Evolutionary conservation across 2,329 filamentous ascomycete species (phyloP).

Genomic region (Stenocarpella maydis): DNA sequence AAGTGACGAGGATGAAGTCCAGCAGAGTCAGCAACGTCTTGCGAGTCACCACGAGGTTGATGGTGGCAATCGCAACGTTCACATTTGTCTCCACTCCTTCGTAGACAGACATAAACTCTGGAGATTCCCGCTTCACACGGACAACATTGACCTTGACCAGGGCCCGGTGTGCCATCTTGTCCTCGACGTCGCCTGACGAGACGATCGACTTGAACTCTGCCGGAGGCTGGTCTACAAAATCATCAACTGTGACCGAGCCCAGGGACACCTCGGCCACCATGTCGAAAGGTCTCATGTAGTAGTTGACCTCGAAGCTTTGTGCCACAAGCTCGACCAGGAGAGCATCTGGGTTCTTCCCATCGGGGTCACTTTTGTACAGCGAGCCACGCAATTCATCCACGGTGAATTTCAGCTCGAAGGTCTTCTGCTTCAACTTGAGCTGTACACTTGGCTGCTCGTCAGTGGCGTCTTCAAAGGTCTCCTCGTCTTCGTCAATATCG

Average conservation of each 20-base stretch:
- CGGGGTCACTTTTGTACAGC: conserved; percentile 84
- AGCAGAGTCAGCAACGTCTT: conserved; percentile 90
- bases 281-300: conserved; percentile 88
- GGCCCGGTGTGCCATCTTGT: conserved; percentile 79
- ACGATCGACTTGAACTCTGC: conserved; percentile 97
- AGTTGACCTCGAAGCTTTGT: conserved; percentile 85
- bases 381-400: conserved; percentile 95
- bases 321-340: conserved; percentile 91
- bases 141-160: conserved; percentile 90
- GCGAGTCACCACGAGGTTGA: conserved; percentile 93
- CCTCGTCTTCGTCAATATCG: conserved; percentile 73
- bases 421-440: conserved; percentile 83
- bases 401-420: conserved; percentile 96
- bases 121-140: conserved; percentile 88
- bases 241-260: conserved; percentile 86
- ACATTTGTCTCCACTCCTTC: conserved; percentile 95
- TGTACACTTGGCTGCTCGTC: conserved; percentile 64
- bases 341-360: conserved; percentile 77
- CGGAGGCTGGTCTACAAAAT: conserved; percentile 89
- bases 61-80: conserved; percentile 89
- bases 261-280: conserved; percentile 93
- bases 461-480: conserved; percentile 72
- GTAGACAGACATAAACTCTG: conserved; percentile 90
- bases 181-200: conserved; percentile 79
- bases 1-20: conserved; percentile 94